These are phyloP conservation scores for Chiua virens DNA, from an alignment of 768 basidiomycete genomes.

Conservation along the genomic window DNA sequence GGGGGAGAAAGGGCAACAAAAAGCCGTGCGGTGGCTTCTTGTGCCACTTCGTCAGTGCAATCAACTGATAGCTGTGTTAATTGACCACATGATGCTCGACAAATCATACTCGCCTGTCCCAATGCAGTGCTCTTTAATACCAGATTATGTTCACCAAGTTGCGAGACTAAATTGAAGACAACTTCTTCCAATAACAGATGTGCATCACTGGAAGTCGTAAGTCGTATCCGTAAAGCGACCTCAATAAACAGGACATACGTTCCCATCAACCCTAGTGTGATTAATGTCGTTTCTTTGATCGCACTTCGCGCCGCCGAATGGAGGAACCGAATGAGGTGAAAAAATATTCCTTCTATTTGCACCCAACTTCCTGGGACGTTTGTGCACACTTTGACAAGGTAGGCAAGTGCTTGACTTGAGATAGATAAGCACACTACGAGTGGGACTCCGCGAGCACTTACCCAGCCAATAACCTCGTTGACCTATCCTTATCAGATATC, in stretches of 20 bases:
- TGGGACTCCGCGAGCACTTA: slow-evolving; percentile 32
- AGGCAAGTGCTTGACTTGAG: slow-evolving; percentile 44
- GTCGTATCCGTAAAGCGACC: background rate
- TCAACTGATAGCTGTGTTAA: slow-evolving; percentile 44
- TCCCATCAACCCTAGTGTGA: slow-evolving; percentile 59
- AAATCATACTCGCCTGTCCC: slow-evolving; percentile 51
- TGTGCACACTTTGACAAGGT: slow-evolving; percentile 46
- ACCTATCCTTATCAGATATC: slow-evolving; percentile 53
- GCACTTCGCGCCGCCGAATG: slow-evolving; percentile 41
- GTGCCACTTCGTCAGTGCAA: slow-evolving; percentile 53
- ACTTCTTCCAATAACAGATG: slow-evolving; percentile 56
- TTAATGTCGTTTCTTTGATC: slow-evolving; percentile 62
- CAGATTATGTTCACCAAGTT: slow-evolving; percentile 66
- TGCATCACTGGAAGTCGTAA: slow-evolving; percentile 40
- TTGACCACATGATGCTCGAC: background rate
- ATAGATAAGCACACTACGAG: slow-evolving; percentile 10
- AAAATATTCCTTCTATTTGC: slow-evolving; percentile 43
- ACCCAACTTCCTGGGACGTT: slow-evolving; percentile 33
- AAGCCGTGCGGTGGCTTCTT: slow-evolving; percentile 65
- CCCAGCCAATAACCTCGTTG: slow-evolving; percentile 69
- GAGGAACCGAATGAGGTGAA: slow-evolving; percentile 48
- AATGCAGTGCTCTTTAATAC: slow-evolving; percentile 68
- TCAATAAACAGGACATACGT: slow-evolving; percentile 27
- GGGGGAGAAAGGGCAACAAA: slow-evolving; percentile 65
- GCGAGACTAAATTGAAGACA: slow-evolving; percentile 61